Conservation (phyloP, 148 eudicot genomes). For the Suaeda aralocaspica region DNA sequence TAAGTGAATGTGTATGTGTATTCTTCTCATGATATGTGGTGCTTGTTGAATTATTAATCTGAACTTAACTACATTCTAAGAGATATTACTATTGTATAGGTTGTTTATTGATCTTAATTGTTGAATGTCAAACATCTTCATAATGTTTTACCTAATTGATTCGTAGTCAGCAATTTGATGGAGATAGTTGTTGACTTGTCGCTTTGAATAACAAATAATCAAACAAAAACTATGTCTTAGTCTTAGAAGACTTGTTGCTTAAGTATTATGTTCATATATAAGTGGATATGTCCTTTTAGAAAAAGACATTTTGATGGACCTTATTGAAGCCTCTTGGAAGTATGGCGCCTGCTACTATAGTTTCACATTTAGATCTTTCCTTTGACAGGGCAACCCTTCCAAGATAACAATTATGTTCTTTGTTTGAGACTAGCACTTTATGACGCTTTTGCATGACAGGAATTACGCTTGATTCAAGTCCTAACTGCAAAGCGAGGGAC, state of each 20-base stretch:
- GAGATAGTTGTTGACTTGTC: not conserved
- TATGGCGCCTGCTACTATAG: not conserved
- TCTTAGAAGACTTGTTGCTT: too few relatives aligned
- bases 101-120: not conserved
- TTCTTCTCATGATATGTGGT: not conserved
- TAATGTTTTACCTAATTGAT: not conserved
- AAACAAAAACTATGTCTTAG: too few relatives aligned
- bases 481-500: too few relatives aligned
- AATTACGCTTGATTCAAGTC: not conserved
- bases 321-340: not conserved
- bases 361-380: slow-evolving; percentile 6
- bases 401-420: too few relatives aligned
- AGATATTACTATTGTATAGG: not conserved
- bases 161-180: not conserved
- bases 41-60: slow-evolving; percentile 1
- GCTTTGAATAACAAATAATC: not conserved
- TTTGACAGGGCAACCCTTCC: not conserved
- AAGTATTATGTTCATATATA: not conserved
- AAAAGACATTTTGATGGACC: not conserved
- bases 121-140: not conserved
- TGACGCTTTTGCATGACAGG: not conserved
- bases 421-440: too few relatives aligned
- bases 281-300: not conserved
- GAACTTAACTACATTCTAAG: not conserved
- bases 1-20: not conserved